Conservation (phyloP, 2,329 filamentous ascomycete genomes). For the Periconia digitata region DNA sequence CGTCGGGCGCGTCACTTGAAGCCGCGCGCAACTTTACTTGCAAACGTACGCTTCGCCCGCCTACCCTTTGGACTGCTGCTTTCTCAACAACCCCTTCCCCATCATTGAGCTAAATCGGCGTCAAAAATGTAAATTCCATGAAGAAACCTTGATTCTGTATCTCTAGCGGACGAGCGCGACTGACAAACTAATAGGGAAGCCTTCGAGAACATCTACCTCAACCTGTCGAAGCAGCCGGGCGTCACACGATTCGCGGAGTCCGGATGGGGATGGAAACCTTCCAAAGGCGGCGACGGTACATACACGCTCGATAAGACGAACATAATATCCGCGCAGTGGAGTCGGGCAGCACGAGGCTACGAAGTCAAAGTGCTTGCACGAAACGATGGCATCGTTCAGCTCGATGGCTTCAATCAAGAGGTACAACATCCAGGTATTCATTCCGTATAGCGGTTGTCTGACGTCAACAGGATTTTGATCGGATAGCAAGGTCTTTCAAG, state of each 20-base stretch:
- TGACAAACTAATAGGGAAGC: slow-evolving; percentile 67
- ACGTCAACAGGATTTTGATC: slow-evolving; percentile 75
- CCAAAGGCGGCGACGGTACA: slow-evolving; percentile 75
- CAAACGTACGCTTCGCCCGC: not conserved
- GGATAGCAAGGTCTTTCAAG: slow-evolving; percentile 90
- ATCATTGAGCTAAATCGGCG: not conserved
- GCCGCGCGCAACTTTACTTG: not conserved
- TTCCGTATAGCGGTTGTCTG: slow-evolving; percentile 3
- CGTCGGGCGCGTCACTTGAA: not conserved
- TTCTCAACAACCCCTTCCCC: not conserved
- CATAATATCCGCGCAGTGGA: slow-evolving; percentile 90
- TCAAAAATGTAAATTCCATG: not conserved
- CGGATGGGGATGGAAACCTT: slow-evolving; percentile 93
- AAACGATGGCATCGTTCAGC: slow-evolving; percentile 81
- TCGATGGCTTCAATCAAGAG: slow-evolving; percentile 93
- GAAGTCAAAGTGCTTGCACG: slow-evolving; percentile 90
- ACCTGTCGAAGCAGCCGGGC: slow-evolving; percentile 88
- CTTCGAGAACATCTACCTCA: slow-evolving; percentile 96
- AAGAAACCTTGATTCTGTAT: not conserved
- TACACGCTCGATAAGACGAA: slow-evolving; percentile 90
- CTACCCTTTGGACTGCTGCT: not conserved
- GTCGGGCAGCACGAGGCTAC: slow-evolving; percentile 85
- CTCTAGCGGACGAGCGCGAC: not conserved
- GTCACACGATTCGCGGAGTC: slow-evolving; percentile 95
- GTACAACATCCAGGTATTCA: slow-evolving; percentile 42